Evolutionary conservation across 495 filamentous ascomycete species (phyloP).

Genomic region (Beverwykella pulmonaria): DNA sequence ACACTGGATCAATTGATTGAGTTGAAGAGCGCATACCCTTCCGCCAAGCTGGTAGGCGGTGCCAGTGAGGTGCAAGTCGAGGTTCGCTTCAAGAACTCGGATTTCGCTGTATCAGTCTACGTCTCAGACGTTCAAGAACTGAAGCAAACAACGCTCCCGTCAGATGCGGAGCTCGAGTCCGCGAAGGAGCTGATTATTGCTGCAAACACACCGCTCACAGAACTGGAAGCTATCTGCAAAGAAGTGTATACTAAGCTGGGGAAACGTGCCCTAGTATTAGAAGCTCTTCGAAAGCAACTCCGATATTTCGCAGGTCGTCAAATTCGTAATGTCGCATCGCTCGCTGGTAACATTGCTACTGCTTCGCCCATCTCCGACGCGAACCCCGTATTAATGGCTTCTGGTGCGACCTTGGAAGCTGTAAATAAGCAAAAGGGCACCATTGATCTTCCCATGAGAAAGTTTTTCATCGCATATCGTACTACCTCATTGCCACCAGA

Average conservation of each 20-base stretch:
- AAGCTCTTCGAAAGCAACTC: slow-evolving; percentile 48
- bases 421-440: slow-evolving; percentile 38
- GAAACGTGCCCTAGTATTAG: slow-evolving; percentile 42
- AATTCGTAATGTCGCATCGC: slow-evolving; percentile 49
- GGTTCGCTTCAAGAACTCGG: slow-evolving; percentile 44
- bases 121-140: slow-evolving; percentile 49
- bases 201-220: slow-evolving; percentile 46
- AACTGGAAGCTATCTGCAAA: slow-evolving; percentile 46
- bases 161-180: slow-evolving; percentile 27
- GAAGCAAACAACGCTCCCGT: slow-evolving; percentile 37
- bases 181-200: slow-evolving; percentile 40
- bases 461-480: slow-evolving; percentile 47
- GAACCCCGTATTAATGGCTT: slow-evolving; percentile 48
- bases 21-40: slow-evolving; percentile 47
- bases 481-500: slow-evolving; percentile 46
- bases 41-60: slow-evolving; percentile 48
- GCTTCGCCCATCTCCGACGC: slow-evolving; percentile 51
- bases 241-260: slow-evolving; percentile 46
- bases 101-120: slow-evolving; percentile 47
- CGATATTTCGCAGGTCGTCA: slow-evolving; percentile 50
- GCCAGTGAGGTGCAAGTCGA: slow-evolving; percentile 49
- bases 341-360: slow-evolving; percentile 49
- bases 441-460: slow-evolving; percentile 40
- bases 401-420: slow-evolving; percentile 42
- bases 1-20: slow-evolving; percentile 47